Base-by-base conservation (phyloP, 106 monocot genomes). In the Apostasia shenzhenica region DNA sequence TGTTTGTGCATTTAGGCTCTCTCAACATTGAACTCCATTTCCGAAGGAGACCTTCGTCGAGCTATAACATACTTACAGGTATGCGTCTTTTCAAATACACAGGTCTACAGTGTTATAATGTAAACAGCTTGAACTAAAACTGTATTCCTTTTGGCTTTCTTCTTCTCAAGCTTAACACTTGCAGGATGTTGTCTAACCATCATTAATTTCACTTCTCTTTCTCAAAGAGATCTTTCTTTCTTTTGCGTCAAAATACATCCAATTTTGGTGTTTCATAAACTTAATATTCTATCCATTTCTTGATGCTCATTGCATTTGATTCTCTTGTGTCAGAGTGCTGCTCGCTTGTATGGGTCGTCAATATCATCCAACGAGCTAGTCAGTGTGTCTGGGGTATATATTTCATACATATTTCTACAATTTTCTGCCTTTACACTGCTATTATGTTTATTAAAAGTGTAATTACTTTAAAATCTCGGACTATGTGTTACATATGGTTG, bases 51-150 rank as follows among this genome's bases (percentile, higher is more conserved):
- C 83, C 99, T 99, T 83, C 92, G 99, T 14, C 86, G 93, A 68
- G 92, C 99, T 55, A 99, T 99, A 79, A 99, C 99, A 59, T 99
- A 90, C 76, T 76, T 99, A 75, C 99, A 99, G 92, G 99, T 93
- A 54, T 58, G 74, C 26, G 40, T 62, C 12, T 53, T 48, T 75
- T 7, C 42, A 3, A 75, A 52, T 1, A 41, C 66, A 54, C 12
- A 53, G 62, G 43, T 62, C 44, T 62, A 14, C 1, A 65, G 11
- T 45, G 47, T 64, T 64, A 64, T 10, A 9, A 64, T 6, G 45
- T 7, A 45, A 45, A 45, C 8, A 64, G n/a, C 11, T 43, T 63
- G 63, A 11, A 45, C 44, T 63, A 52, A 26, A 26, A 26, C 26
- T 26, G 26, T 26, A 26, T 26, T 3, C 41, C 61, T 43, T 43